Evolutionary conservation across 192 early-diverging fungal species (phyloP).

Genomic region (Coemansia sp.): DNA sequence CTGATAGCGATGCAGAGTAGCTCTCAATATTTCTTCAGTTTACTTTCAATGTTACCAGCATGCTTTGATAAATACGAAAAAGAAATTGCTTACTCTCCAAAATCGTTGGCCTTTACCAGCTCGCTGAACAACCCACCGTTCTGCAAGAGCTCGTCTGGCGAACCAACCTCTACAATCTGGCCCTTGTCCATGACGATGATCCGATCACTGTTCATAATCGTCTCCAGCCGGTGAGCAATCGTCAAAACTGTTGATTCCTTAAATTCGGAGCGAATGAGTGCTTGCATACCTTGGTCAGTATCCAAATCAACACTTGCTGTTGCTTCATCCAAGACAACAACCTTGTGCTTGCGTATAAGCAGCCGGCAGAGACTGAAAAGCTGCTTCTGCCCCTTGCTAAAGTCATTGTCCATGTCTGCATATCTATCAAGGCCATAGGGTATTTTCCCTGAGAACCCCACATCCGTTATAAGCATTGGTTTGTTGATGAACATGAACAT

Average conservation of each 20-base stretch:
- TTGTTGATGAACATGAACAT: conserved; percentile 7
- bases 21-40: no score
- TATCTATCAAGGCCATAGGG: conserved; percentile 5
- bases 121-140: background rate
- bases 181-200: conserved; percentile 61
- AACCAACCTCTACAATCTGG: background rate
- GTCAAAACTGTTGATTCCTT: conserved; percentile 53
- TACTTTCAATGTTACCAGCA: no score
- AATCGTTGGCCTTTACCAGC: background rate
- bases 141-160: background rate
- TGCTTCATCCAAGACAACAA: conserved; percentile 66
- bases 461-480: background rate
- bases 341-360: no score
- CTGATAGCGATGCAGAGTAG: background rate
- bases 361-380: no score
- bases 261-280: conserved; percentile 56
- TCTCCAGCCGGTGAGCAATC: conserved; percentile 74
- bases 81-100: background rate
- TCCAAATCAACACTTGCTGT: conserved; percentile 56
- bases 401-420: conserved; percentile 6
- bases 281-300: conserved; percentile 22
- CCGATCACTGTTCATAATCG: conserved; percentile 64
- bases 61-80: background rate
- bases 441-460: background rate
- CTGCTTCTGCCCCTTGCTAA: conserved; percentile 47